These are phyloP conservation scores for Fusarium albidum DNA, from an alignment of 2,329 filamentous ascomycete species.

Conservation along the genomic window DNA sequence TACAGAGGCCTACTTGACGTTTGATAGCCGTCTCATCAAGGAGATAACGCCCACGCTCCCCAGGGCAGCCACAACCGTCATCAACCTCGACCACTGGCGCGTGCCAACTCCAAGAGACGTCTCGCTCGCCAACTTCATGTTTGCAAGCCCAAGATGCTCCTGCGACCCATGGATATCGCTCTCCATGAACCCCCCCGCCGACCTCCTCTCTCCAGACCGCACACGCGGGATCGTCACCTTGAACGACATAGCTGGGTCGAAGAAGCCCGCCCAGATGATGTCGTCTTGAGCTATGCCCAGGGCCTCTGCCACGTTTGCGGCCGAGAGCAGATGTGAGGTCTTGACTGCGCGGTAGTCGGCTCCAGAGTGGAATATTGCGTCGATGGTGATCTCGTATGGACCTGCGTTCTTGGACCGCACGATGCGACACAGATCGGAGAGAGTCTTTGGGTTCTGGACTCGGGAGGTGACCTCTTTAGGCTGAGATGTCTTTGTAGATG, in stretches of 20 bases:
- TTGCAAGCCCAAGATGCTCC: constrained; percentile 30
- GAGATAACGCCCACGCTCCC: not conserved
- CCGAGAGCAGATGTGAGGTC: constrained; percentile 14
- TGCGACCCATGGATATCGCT: constrained; percentile 36
- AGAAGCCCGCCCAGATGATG: constrained; percentile 51
- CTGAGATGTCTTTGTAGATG: not conserved
- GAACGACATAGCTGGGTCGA: constrained; percentile 56
- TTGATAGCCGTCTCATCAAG: not conserved
- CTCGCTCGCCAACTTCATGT: constrained; percentile 7
- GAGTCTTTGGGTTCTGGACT: not conserved
- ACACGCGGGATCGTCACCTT: constrained; percentile 44
- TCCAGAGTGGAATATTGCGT: constrained; percentile 55
- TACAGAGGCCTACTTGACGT: not conserved
- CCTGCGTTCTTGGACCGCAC: constrained; percentile 58
- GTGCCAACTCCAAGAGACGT: not conserved
- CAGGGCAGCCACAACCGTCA: not conserved
- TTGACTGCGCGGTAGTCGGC: constrained; percentile 41
- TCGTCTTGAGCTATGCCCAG: constrained; percentile 40
- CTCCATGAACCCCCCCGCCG: constrained; percentile 35
- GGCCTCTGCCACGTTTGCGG: constrained; percentile 16
- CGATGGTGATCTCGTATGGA: constrained; percentile 59
- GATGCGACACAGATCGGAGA: constrained; percentile 49
- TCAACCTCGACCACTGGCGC: not conserved
- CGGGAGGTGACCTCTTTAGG: fast-evolving
- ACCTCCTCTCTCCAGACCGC: constrained; percentile 16